These are phyloP conservation scores for Phytopythium chamaehyphon DNA, from an alignment of 352 stramenopile species.

Conservation along the genomic window DNA sequence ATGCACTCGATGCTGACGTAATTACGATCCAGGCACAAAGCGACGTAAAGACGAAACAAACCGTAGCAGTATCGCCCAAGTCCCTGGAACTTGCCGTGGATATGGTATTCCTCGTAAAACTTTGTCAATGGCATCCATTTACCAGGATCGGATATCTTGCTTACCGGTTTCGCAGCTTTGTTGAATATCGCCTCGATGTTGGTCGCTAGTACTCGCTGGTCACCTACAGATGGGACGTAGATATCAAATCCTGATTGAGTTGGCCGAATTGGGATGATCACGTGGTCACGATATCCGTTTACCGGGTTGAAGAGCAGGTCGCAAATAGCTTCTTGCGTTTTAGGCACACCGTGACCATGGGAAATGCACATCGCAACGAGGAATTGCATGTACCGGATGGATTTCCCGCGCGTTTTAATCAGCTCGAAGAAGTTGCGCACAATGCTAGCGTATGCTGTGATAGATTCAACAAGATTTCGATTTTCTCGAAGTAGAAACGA, in stretches of 20 bases:
- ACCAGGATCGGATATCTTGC: slow-evolving; percentile 9
- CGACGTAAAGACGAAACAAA: slow-evolving; percentile 64
- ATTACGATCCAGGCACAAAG: slow-evolving; percentile 67
- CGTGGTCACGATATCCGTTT: slow-evolving; percentile 50
- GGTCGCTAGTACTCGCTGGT: slow-evolving; percentile 13
- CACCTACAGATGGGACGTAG: slow-evolving; percentile 19
- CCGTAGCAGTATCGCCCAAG: slow-evolving; percentile 71
- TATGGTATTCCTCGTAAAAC: slow-evolving; percentile 69
- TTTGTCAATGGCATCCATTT: slow-evolving; percentile 39
- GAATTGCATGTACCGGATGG: slow-evolving; percentile 75
- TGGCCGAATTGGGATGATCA: slow-evolving; percentile 50
- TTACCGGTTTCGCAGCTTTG: slow-evolving; percentile 3
- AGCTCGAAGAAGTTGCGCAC: slow-evolving; percentile 69
- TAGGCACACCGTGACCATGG: slow-evolving; percentile 48
- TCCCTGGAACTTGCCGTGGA: slow-evolving; percentile 32
- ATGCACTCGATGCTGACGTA: slow-evolving; percentile 75
- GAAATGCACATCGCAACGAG: slow-evolving; percentile 64
- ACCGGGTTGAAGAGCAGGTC: slow-evolving; percentile 58
- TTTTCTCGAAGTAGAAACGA: slow-evolving; percentile 69
- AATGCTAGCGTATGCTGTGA: slow-evolving; percentile 52
- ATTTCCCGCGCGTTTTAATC: slow-evolving; percentile 64
- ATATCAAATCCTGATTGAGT: slow-evolving; percentile 50
- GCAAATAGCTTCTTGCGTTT: slow-evolving; percentile 73
- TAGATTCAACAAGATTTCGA: slow-evolving; percentile 68
- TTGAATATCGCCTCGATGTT: slow-evolving; percentile 41